Base-by-base conservation (phyloP, 192 early-diverging fungal genomes). In the Backusella circina region DNA sequence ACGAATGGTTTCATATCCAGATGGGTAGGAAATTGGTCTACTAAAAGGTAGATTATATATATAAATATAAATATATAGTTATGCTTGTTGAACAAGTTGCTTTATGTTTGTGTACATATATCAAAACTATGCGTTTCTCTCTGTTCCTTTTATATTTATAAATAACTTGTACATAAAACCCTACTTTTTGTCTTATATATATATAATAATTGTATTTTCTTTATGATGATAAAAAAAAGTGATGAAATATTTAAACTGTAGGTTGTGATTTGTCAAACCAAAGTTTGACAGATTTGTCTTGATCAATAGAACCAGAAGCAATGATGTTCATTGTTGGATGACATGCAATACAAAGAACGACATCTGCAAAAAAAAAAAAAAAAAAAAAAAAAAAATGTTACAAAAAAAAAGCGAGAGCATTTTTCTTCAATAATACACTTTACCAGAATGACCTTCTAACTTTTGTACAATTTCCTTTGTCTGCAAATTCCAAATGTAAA, bases 401-500 rank as follows among this genome's bases (percentile, higher is more conserved):
- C 16, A 16, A 47, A 47, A 47, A 47, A 15, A 16, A 35, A 35
- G 15, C 2, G 6, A 9, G 13, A n/a, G 0, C 10, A 9, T 38
- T 38, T 28, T 65, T 31, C 15, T 15, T 26, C 21, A 32, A 28
- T 54, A 9, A 28, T 21, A n/a, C 18, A 31, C 15, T 12, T 38
- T 84, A 96, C 95, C 95, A 15, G 86, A 90, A 88, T 99, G 98
- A 1, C 95, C 98, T 72, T 92, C 91, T 35, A 98, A 88, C 77
- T 90, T 94, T 72, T 98, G 96, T 72, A 98, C 96, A 78, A 99
- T 90, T 82, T 98, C 93, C 73, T 94, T 93, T 30, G 89, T 96
- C 84, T 99, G 97, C 75, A 99, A 83, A 79, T 98, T 95, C 98
- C 98, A 99, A 81, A 98, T 90, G 79, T 98, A 99, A 26, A 99